A percentile compares a stretch with the other conserved stretches of the same genome.
Conservation (phyloP, 129 eudicot genomes). For the Pseudognaphalium luteoalbum region DNA sequence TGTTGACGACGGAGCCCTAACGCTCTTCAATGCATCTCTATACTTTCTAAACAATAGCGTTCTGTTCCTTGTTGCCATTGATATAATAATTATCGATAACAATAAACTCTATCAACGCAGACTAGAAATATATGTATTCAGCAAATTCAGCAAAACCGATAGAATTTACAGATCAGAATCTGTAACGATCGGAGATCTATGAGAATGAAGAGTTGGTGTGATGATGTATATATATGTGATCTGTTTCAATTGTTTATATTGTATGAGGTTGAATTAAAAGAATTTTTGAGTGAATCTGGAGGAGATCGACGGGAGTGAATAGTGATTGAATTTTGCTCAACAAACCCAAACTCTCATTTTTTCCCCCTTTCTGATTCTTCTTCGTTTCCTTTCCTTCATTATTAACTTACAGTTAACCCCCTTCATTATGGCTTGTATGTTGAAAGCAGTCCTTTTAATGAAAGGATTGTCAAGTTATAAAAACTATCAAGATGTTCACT, state of each 20-base stretch:
- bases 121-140: background rate
- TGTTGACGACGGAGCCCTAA: slow-evolving; percentile 55
- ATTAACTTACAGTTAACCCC: slow-evolving; percentile 24
- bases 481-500: no score
- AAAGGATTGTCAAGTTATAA: no score
- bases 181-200: slow-evolving; percentile 29
- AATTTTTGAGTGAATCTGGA: slow-evolving; percentile 22
- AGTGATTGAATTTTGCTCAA: slow-evolving; percentile 27
- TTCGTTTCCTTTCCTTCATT: background rate
- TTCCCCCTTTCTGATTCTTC: slow-evolving; percentile 21
- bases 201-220: slow-evolving; percentile 17
- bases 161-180: slow-evolving; percentile 30
- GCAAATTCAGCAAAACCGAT: slow-evolving; percentile 26
- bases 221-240: background rate
- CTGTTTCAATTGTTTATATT: slow-evolving; percentile 5
- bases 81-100: background rate
- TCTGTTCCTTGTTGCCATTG: slow-evolving; percentile 82
- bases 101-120: background rate
- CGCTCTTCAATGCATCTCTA: slow-evolving; percentile 75
- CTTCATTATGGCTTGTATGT: slow-evolving; percentile 9
- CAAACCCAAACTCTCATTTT: slow-evolving; percentile 22
- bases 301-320: slow-evolving; percentile 31
- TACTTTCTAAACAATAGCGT: slow-evolving; percentile 63
- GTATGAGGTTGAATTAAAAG: slow-evolving; percentile 2
- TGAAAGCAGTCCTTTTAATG: background rate